Evolutionary conservation across 2,329 filamentous ascomycete genomes (phyloP), one percentile per base, ranked within the genome.

Genomic region (Zasmidium angulare): DNA sequence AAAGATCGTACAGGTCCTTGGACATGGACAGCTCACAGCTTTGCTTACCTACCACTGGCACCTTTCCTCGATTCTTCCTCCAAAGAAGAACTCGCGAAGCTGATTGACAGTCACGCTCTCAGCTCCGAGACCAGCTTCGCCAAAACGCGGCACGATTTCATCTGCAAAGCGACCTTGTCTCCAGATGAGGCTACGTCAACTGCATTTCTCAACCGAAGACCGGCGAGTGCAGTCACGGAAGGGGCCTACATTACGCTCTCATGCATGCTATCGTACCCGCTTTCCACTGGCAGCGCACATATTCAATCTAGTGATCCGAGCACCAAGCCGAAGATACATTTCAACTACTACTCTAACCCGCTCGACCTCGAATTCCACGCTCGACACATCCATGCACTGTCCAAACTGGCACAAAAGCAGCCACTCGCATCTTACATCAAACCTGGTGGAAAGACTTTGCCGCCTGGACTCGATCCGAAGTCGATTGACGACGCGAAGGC

Each of bases 351-450:
- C 21, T 61, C 56, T 14, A 66, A 74, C 54, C 68, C 68, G 7
- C 57, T 70, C 31, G 72, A 75, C 53, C 40, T 66, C 10, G 67
- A 69, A 52, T 61, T 73, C 12, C 59, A 70, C n/a, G 69, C 66
- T 10, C 62, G 66, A 14, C 69, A 70, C 21, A 9, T 72, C 3
- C 55, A 63, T 26, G 59, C 79, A 26, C 59, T 78, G 10, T 69
- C 77, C 0, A 67, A 72, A 21, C 76, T 84, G 71, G 73, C 74
- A 10, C 66, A 75, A 7, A 75, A 74, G 7, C 69, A 76, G 0
- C 70, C 70, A 0, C 78, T 82, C 29, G 71, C 55, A 64, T 63
- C 65, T 65, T 63, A 29, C 51, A 51, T 66, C 14, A 68, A 63
- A 29, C 59, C 58, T 10, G 55, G 47, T 6, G 69, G 68, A 2